Base-by-base conservation (phyloP, 78 protist species). In the Dictyostelium citrinum region DNA sequence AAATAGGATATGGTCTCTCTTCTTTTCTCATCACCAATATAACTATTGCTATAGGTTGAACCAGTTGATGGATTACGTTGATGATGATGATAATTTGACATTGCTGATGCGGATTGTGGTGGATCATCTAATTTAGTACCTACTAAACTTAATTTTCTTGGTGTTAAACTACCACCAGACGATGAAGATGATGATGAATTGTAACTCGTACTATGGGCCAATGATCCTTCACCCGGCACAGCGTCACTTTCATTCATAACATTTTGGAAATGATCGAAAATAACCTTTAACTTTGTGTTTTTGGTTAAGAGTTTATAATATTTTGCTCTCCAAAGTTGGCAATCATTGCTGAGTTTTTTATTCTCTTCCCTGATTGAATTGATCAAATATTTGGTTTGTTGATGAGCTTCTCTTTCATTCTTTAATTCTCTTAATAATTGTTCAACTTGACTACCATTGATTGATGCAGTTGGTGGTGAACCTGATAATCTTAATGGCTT, bases 201-300 rank as follows among this genome's bases (percentile, higher is more conserved):
- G 20, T 75, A 46, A 5, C n/a, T 74, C 4, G n/a, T 24, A 29
- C 41, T 31, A 71, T 16, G n/a, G 2, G 3, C 20, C 3, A 72
- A 37, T 8, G 41, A 1, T 8, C 37, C 29, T 10, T 72, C 81
- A 31, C 45, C 80, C 3, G 80, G 80, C 20, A 75, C 55, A 22
- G 61, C 10, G 22, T 75, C 81, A 39, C 55, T 33, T 12, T 80
- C 84, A 24, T 27, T n/a, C 84, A 80, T 80, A 22, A 80, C 35
- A 35, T 2, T 35, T 80, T 80, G 75, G 35, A 80, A 80, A 55
- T 80, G 84, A 58, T 31, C 61, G 12, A 80, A 35, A 80, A 80
- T 80, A 2, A 80, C 84, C 10, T 80, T 82, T 5, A 82, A 29
- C 14, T 82, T 82, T 24, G 68, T 45, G 9, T 58, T 29, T 37